A percentile compares a stretch with the other conserved stretches of the same genome.
Conservation (phyloP, 805 yeast species). For the Starmerella etchellsii region DNA sequence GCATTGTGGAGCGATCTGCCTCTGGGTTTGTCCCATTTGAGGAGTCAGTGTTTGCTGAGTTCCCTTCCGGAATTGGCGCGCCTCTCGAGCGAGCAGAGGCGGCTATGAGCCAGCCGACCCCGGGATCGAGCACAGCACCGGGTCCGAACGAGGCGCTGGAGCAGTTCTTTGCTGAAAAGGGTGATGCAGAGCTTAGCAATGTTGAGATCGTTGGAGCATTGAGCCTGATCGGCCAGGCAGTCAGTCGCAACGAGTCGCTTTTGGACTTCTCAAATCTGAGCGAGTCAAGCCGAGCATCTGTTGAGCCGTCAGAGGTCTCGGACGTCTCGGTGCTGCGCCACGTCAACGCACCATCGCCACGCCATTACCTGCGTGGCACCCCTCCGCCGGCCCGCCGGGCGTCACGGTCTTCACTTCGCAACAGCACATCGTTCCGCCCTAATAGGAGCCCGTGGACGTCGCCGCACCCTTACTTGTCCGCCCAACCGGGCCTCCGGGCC, state of each 20-base stretch:
- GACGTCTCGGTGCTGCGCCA: background rate
- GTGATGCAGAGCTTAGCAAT: constrained; percentile 53
- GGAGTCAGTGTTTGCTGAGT: too few species aligned
- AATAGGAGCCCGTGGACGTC: constrained; percentile 13
- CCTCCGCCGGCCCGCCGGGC: constrained; percentile 9
- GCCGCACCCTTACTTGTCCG: constrained; percentile 5
- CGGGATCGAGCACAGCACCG: too few species aligned
- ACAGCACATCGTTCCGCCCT: too few species aligned
- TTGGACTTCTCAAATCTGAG: constrained; percentile 18
- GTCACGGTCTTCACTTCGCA: background rate
- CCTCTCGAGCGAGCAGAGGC: too few species aligned
- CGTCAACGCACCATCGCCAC: constrained; percentile 10
- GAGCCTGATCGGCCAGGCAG: constrained; percentile 38
- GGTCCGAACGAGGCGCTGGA: constrained; percentile 47
- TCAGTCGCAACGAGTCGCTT: constrained; percentile 20
- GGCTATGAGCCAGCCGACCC: too few species aligned
- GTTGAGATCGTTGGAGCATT: constrained; percentile 68
- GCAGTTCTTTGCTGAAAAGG: constrained; percentile 54
- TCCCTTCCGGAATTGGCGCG: too few species aligned
- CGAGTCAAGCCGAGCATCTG: background rate
- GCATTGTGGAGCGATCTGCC: too few species aligned
- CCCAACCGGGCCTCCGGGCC: constrained; percentile 5
- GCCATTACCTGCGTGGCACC: constrained; percentile 7
- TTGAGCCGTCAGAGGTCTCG: constrained; percentile 1
- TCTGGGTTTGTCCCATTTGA: too few species aligned